Conservation (phyloP, 768 basidiomycete species). For the Lanmaoa rubissima region DNA sequence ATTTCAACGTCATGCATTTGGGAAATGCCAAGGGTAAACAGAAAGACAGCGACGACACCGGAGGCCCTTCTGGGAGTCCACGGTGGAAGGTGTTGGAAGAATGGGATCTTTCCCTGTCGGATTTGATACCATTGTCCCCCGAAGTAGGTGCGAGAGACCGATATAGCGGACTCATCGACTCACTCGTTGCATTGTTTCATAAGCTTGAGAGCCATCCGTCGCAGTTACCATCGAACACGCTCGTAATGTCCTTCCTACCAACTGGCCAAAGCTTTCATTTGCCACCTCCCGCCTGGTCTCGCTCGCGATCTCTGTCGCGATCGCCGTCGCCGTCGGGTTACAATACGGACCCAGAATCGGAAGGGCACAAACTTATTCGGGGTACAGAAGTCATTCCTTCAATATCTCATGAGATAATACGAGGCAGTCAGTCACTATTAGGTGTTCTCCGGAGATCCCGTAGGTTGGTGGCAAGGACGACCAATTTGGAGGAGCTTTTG, state of each 20-base stretch:
- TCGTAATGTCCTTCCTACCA: conserved; percentile 64
- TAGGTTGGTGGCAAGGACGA: conserved; percentile 41
- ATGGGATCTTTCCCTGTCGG: conserved; percentile 62
- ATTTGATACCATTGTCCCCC: conserved; percentile 56
- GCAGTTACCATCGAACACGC: conserved; percentile 68
- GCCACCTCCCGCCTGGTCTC: conserved; percentile 36
- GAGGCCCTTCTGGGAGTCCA: conserved; percentile 18
- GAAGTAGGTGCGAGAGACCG: conserved; percentile 47
- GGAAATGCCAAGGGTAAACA: conserved; percentile 46
- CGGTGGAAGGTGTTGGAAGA: conserved; percentile 66
- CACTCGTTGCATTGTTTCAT: conserved; percentile 3
- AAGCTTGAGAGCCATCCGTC: conserved; percentile 41
- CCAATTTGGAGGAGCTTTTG: conserved; percentile 66
- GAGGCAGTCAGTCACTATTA: conserved; percentile 11
- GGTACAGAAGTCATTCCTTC: conserved; percentile 15
- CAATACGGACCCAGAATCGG: conserved; percentile 69
- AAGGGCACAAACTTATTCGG: conserved; percentile 43
- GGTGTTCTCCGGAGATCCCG: conserved; percentile 23
- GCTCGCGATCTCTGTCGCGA: conserved; percentile 32
- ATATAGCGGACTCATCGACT: conserved; percentile 10
- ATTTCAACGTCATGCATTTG: conserved; percentile 4
- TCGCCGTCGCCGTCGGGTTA: conserved; percentile 66
- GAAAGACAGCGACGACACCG: conserved; percentile 31
- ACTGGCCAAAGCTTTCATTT: conserved; percentile 60
- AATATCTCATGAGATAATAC: conserved; percentile 21